A percentile compares a stretch with the other conserved stretches of the same genome.
Conservation (phyloP, 1,284 basidiomycete species). For the Melampsora larici-populina region DNA sequence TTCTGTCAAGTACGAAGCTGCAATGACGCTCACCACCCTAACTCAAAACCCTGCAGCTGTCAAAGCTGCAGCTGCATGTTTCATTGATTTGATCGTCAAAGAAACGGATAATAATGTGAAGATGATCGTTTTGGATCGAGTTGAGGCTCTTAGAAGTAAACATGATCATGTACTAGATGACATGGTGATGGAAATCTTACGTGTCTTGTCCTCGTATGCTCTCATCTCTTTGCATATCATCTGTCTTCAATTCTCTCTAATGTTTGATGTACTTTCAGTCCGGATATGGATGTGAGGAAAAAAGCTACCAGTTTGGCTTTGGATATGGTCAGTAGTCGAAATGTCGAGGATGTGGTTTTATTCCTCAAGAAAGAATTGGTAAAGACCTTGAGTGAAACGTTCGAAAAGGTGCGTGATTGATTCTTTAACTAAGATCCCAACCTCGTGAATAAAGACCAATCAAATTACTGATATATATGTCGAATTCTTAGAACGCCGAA, state of each 20-base stretch:
- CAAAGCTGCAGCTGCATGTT: conserved; percentile 86
- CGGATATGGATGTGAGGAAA: conserved; percentile 93
- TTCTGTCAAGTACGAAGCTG: conserved; percentile 97
- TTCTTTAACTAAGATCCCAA: background rate
- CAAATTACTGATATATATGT: conserved; percentile 6
- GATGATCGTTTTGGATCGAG: conserved; percentile 90
- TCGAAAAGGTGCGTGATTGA: conserved; percentile 27
- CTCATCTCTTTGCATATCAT: background rate
- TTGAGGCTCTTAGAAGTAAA: conserved; percentile 76
- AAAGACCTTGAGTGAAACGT: conserved; percentile 68
- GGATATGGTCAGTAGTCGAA: conserved; percentile 89
- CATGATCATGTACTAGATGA: conserved; percentile 89
- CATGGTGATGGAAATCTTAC: conserved; percentile 92
- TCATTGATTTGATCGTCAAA: conserved; percentile 86
- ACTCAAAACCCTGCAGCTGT: conserved; percentile 95
- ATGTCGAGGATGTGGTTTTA: conserved; percentile 94
- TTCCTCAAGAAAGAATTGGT: conserved; percentile 98
- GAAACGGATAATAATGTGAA: conserved; percentile 99
- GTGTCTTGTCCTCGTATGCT: conserved; percentile 65
- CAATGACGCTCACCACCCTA: conserved; percentile 86
- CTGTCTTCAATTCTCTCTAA: background rate
- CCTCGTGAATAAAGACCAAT: background rate
- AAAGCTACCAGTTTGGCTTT: conserved; percentile 88
- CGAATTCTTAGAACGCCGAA: conserved; percentile 61
- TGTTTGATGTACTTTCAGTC: conserved; percentile 57